Evolutionary conservation across 768 basidiomycete genomes (phyloP), one percentile per base, ranked within the genome.

Genomic region (Auriscalpium orientale): DNA sequence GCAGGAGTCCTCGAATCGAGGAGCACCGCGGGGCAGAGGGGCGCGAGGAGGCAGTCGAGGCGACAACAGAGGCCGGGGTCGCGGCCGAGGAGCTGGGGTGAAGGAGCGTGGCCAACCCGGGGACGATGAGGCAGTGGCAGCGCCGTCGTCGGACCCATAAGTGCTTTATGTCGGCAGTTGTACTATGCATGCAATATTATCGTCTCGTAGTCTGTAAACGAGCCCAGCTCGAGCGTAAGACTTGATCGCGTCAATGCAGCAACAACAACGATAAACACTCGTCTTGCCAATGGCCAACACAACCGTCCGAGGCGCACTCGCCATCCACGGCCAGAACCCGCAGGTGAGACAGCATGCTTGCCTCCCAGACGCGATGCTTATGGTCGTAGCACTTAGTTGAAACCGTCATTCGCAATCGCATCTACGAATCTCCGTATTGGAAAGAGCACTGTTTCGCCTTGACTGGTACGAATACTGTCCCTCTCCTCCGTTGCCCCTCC

Each of bases 371-470:
- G 57, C 21, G 43, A 28, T 56, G 58, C 36, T 62, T 67, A 62
- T 58, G 62, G 67, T 34, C 60, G 58, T 68, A 97, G 93, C 91
- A 81, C 70, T 76, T 99, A 70, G 88, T 99, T 33, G 97, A 98
- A 77, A 95, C 91, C 38, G 91, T 98, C 59, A 95, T 98, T 62
- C 85, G 97, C 53, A 91, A 87, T 66, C 83, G 97, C 58, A 97
- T 99, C 58, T 99, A 95, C 76, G 95, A 98, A 70, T 88, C 89
- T 0, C 70, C 78, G 8, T 99, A 83, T 71, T 99, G 95, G 95
- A 99, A 99, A 74, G 95, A 99, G 68, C 92, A 97, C 63, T 99
- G 95, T 68, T 99, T 99, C 68, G 95, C 95, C 20, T 75, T 99
- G 48, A 97, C 92, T 58, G 92, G 93, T 90, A 50, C 51, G 79